A percentile compares a stretch with the other conserved stretches of the same genome.
Evolutionary conservation across 1,284 basidiomycete species (phyloP).

Genomic region (Sanghuangporus baumii): DNA sequence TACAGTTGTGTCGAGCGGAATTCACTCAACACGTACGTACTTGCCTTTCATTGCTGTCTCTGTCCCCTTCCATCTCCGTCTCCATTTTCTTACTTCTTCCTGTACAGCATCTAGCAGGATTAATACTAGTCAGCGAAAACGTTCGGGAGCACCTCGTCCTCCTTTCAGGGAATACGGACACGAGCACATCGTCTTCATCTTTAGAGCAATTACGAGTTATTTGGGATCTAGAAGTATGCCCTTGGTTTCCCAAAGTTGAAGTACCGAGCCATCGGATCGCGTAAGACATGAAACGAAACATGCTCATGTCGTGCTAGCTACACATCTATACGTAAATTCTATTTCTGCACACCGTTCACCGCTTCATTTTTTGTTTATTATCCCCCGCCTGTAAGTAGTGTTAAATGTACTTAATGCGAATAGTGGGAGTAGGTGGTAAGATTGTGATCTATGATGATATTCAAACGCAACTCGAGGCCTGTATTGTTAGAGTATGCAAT

Average conservation of each 20-base stretch:
- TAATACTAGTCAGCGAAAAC: background rate
- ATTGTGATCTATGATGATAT: background rate
- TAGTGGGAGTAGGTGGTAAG: background rate
- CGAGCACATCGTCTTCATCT: background rate
- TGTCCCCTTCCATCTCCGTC: background rate
- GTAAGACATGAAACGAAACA: background rate
- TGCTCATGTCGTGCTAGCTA: too few species aligned
- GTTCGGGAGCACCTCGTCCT: background rate
- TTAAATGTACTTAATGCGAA: background rate
- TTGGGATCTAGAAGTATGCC: constrained; percentile 9
- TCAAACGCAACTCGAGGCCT: background rate
- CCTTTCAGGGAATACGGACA: background rate
- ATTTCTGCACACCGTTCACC: too few species aligned
- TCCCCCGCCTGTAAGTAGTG: too few species aligned
- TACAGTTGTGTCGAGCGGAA: constrained; percentile 11
- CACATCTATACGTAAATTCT: too few species aligned
- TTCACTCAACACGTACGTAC: constrained; percentile 8
- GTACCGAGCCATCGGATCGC: background rate
- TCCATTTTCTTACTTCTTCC: background rate
- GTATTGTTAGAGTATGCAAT: background rate
- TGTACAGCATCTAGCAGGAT: constrained; percentile 7
- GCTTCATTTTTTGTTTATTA: too few species aligned
- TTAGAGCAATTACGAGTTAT: background rate
- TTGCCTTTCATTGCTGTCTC: background rate
- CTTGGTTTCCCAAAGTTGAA: constrained; percentile 10